These are phyloP conservation scores for Coemansia sp. DNA, from an alignment of 192 early-diverging fungal genomes.

Conservation along the genomic window DNA sequence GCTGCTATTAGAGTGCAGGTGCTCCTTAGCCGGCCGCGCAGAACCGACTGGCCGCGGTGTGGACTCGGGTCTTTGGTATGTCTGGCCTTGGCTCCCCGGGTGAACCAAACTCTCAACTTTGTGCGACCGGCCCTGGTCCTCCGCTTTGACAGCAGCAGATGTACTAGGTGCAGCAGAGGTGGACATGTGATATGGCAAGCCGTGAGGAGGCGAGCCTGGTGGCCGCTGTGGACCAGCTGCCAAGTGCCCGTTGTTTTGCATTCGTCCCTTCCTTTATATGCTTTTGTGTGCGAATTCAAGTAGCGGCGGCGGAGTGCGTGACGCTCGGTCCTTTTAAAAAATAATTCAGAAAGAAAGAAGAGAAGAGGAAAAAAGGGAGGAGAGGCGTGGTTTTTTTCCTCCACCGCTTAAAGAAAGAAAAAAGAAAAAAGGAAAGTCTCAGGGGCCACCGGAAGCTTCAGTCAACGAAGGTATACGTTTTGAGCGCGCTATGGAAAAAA, in stretches of 20 bases:
- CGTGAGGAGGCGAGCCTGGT: conserved; percentile 15
- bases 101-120: conserved; percentile 17
- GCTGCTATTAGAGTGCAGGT: conserved; percentile 20
- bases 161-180: not conserved
- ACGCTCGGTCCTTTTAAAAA: conserved; percentile 9
- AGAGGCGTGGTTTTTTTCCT: not conserved
- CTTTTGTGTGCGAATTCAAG: not conserved
- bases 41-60: not conserved
- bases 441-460: not conserved
- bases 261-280: not conserved
- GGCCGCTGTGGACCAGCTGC: conserved; percentile 25
- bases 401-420: not conserved
- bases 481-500: not conserved
- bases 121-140: conserved; percentile 21
- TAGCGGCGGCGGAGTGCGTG: not conserved
- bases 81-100: not conserved
- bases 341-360: conserved; percentile 7
- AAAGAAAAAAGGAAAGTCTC: conserved; percentile 7
- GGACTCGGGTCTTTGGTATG: not conserved
- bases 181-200: conserved; percentile 15
- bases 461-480: not conserved
- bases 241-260: conserved; percentile 54
- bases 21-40: conserved; percentile 15
- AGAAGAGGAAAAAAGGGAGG: not conserved
- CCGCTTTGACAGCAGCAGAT: conserved; percentile 14